These are phyloP conservation scores for Hypomyces rosellus DNA, from an alignment of 2,329 filamentous ascomycete genomes.

Conservation along the genomic window DNA sequence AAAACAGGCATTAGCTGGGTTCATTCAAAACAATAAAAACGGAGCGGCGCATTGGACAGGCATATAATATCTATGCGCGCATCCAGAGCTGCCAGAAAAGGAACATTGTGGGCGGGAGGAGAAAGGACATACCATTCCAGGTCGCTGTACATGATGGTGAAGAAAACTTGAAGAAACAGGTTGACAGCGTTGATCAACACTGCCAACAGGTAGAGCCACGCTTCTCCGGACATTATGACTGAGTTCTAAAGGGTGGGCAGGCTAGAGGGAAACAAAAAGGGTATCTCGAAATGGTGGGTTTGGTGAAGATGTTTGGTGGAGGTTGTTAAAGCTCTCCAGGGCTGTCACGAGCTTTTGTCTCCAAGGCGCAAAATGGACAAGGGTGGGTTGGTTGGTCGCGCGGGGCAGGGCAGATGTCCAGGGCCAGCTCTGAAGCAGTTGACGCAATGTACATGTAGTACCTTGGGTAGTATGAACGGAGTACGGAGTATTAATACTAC, in stretches of 20 bases:
- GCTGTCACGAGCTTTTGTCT: constrained; percentile 10
- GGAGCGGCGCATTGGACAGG: constrained; percentile 7
- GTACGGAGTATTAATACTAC: no score
- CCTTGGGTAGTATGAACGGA: no score
- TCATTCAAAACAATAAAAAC: neutral
- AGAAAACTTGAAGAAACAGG: constrained; percentile 98
- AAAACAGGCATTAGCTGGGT: constrained; percentile 3
- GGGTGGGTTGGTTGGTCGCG: constrained; percentile 8
- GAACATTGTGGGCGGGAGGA: constrained; percentile 12
- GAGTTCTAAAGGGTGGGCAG: constrained; percentile 20
- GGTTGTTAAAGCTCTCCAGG: constrained; percentile 2
- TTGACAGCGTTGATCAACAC: constrained; percentile 99
- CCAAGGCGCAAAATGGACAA: neutral
- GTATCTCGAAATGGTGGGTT: neutral
- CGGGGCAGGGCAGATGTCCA: neutral
- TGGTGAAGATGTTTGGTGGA: neutral
- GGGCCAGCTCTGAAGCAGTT: neutral
- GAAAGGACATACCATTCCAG: constrained; percentile 77
- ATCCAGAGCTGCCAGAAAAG: neutral
- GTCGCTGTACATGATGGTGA: constrained; percentile 99
- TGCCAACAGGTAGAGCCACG: constrained; percentile 95
- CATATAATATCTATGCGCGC: constrained; percentile 2
- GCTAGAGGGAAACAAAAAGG: constrained; percentile 2
- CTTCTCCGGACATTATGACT: constrained; percentile 81
- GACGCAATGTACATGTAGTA: no score